Conservation (phyloP, 306 rosid species). For the Oxytropis ochrocephala region DNA sequence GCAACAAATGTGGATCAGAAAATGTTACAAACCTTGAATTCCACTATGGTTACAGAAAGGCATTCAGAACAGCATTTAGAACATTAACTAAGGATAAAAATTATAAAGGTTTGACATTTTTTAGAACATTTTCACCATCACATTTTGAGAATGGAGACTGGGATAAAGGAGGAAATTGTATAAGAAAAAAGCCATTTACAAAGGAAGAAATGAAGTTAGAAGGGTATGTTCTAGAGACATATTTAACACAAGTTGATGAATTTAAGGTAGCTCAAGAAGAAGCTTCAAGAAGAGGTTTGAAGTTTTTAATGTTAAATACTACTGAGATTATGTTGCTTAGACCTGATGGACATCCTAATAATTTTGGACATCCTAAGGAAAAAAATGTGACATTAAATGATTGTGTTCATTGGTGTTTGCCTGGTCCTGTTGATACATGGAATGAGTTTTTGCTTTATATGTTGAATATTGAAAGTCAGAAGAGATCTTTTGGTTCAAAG, state of each 20-base stretch:
- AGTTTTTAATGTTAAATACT: conserved; percentile 48
- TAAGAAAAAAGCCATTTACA: conserved; percentile 52
- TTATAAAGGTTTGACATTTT: conserved; percentile 60
- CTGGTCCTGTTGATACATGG: conserved; percentile 96
- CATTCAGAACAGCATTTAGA: conserved; percentile 55
- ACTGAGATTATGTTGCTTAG: conserved; percentile 72
- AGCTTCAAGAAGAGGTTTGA: conserved; percentile 40
- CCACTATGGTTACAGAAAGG: conserved; percentile 52
- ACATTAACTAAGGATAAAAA: conserved; percentile 31
- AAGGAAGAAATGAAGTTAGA: conserved; percentile 38
- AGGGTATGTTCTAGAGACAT: conserved; percentile 32
- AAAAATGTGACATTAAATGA: conserved; percentile 50
- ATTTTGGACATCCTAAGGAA: conserved; percentile 38
- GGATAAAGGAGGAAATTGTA: conserved; percentile 83
- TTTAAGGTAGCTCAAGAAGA: conserved; percentile 40
- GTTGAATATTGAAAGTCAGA: conserved; percentile 33
- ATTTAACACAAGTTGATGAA: conserved; percentile 51
- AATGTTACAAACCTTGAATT: conserved; percentile 34
- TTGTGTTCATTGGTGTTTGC: conserved; percentile 97
- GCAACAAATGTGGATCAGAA: conserved; percentile 41
- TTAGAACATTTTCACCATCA: conserved; percentile 83
- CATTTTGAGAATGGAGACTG: conserved; percentile 89
- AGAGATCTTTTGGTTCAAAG: conserved; percentile 9
- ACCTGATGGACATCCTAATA: conserved; percentile 92
- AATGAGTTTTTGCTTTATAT: conserved; percentile 65